Evolutionary conservation across 139 green algal species (phyloP), one percentile per base, ranked within the genome.

Genomic region (Chlorella sp.): DNA sequence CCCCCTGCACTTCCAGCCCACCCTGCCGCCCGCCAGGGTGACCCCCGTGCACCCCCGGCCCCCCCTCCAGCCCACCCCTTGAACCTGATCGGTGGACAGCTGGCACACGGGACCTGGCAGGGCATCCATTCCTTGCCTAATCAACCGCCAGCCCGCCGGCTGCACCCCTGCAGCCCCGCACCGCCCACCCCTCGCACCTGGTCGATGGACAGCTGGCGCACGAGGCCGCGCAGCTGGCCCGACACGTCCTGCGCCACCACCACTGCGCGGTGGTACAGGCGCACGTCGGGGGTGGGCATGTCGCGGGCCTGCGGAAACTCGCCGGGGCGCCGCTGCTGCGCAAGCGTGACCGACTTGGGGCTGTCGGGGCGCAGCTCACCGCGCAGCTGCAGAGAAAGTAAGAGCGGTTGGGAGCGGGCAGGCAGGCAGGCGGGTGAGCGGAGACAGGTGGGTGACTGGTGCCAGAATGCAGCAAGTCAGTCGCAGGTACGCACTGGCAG

Each of bases 131-230:
- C 22, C 66, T 12, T 24, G 66, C 15, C 66, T 24, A 73, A 24
- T 24, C 66, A 26, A 24, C 66, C 32, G 66, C 28, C 66, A 57
- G 9, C 48, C 48, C 48, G 48, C 48, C 48, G 5, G 48, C 48
- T 57, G 48, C 48, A 57, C 48, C 48, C 71, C 71, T 40, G 9
- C 2, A 76, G 68, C 19, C 68, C 68, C 14, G 28, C 5, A 16
- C 48, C 48, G 9, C 48, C 48, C 48, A 57, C 48, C 48, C 48
- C 71, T 3, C 71, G 14, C 71, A 78, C 71, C 71, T 78, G 97
- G 90, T 99, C 98, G 34, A 99, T 99, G 3, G 93, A 97, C 69
- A 99, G 94, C 95, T 99, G 96, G 64, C 97, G 91, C 71, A 99
- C 96, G 40, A 99, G 90, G 61, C 97, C 96, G 18, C 96, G 94